Conservation (phyloP, 208 protist species). For the Angomonas ambiguus region DNA sequence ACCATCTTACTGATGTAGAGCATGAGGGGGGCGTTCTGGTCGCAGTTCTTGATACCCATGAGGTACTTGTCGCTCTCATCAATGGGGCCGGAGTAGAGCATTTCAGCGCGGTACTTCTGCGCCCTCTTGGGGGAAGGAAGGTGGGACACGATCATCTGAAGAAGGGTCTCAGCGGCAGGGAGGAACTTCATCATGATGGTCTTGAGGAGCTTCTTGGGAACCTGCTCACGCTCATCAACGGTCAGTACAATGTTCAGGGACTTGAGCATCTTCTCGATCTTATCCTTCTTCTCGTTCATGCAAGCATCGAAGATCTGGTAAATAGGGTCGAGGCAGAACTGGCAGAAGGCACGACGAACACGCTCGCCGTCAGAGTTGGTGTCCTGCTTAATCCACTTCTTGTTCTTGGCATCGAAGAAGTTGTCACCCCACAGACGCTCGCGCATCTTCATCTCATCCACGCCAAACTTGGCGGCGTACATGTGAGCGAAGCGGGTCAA, state of each 20-base stretch:
- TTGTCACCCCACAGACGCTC: constrained; percentile 98
- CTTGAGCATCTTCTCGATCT: constrained; percentile 93
- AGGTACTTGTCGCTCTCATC: constrained; percentile 91
- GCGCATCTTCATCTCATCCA: constrained; percentile 80
- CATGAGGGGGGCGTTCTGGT: constrained; percentile 95
- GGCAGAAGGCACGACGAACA: constrained; percentile 85
- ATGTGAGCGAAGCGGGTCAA: constrained; percentile 86
- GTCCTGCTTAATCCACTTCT: constrained; percentile 73
- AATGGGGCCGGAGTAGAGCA: constrained; percentile 96
- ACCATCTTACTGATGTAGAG: constrained; percentile 99
- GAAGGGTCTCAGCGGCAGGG: constrained; percentile 95
- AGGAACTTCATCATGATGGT: constrained; percentile 97
- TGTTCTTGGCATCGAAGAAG: constrained; percentile 95
- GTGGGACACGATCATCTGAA: constrained; percentile 98
- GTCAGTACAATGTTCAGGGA: constrained; percentile 91
- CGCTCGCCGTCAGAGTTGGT: constrained; percentile 58
- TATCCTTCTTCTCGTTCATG: constrained; percentile 94
- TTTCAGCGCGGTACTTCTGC: constrained; percentile 95
- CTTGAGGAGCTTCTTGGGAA: constrained; percentile 96
- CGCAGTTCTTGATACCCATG: constrained; percentile 90
- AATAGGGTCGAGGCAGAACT: constrained; percentile 99
- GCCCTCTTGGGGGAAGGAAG: constrained; percentile 97
- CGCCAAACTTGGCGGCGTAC: constrained; percentile 93
- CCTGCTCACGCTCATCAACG: constrained; percentile 87
- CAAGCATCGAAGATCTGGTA: constrained; percentile 93